phyloP scores from a whole-genome alignment of 192 early-diverging fungal species.

The Chytriomyces sp. region DNA sequence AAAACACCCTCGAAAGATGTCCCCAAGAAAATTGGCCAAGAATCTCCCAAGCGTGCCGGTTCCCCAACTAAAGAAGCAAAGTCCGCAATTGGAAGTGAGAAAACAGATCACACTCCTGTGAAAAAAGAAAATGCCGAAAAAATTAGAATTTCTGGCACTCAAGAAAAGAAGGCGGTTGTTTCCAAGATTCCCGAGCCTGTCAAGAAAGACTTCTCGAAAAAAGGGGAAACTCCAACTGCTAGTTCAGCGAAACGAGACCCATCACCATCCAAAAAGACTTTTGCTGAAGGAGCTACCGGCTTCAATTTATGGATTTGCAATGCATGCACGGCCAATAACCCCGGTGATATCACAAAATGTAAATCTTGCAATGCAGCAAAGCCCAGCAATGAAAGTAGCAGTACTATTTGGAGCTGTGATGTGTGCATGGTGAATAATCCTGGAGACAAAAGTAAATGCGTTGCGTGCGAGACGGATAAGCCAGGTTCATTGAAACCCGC shows the following conservation, averaged over 20 bases:
- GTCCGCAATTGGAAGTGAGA: no score
- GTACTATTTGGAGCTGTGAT: constrained; percentile 17
- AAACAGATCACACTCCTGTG: no score
- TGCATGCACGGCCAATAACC: no score
- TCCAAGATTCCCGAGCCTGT: no score
- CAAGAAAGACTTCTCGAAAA: no score
- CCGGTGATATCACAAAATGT: background rate
- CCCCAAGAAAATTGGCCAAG: background rate
- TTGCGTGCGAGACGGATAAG: constrained; percentile 25
- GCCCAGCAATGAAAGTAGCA: background rate
- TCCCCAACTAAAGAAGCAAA: background rate
- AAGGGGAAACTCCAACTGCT: background rate
- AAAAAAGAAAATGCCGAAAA: no score
- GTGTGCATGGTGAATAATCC: constrained; percentile 13
- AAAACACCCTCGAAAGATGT: background rate
- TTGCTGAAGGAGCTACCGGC: no score
- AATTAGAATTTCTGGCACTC: no score
- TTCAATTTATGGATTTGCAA: no score
- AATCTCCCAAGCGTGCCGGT: background rate
- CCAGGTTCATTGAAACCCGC: background rate
- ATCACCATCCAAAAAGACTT: background rate
- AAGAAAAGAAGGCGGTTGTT: no score
- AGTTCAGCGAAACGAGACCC: background rate
- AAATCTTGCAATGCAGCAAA: background rate
- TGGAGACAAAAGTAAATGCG: constrained; percentile 14